Conservation (phyloP, 73 alveolate species). For the Urostyla sp. region DNA sequence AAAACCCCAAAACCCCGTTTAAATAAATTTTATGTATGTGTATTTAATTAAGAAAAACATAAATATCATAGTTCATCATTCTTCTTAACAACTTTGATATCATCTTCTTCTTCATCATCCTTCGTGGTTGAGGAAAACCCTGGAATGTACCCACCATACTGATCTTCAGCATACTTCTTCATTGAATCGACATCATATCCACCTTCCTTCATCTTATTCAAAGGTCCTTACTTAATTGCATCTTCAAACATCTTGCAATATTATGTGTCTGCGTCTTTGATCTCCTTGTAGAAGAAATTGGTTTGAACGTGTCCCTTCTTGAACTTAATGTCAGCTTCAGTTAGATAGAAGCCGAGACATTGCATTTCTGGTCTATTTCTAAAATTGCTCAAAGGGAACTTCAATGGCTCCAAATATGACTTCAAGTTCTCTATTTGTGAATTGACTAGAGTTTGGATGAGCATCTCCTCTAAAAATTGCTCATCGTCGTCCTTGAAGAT, state of each 20-base stretch:
- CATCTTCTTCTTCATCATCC: no score
- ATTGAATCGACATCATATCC: no score
- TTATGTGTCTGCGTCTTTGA: not conserved
- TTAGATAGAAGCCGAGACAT: conserved; percentile 49
- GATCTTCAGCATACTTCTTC: no score
- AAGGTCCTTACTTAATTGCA: conserved; percentile 11
- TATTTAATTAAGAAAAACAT: no score
- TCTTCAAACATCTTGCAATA: conserved; percentile 18
- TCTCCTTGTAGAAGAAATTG: conserved; percentile 17
- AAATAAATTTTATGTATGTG: no score
- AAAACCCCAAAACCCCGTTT: no score
- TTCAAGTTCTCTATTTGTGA: conserved; percentile 29
- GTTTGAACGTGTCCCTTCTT: conserved; percentile 34
- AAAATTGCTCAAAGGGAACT: conserved; percentile 20
- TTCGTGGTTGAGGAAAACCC: no score
- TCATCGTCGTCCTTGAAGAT: conserved; percentile 51
- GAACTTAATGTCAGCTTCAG: conserved; percentile 9
- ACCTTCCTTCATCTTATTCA: no score
- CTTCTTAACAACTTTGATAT: no score
- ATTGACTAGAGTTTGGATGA: conserved; percentile 29
- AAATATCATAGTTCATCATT: no score
- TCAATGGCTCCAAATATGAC: conserved; percentile 15
- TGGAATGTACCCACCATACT: no score
- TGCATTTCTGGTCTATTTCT: conserved; percentile 31
- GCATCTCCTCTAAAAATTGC: conserved; percentile 49